Percentiles rank a stretch among this genome's conserved stretches.
Evolutionary conservation across 2,329 filamentous ascomycete species (phyloP).

Genomic region (Aaosphaeria arxii): DNA sequence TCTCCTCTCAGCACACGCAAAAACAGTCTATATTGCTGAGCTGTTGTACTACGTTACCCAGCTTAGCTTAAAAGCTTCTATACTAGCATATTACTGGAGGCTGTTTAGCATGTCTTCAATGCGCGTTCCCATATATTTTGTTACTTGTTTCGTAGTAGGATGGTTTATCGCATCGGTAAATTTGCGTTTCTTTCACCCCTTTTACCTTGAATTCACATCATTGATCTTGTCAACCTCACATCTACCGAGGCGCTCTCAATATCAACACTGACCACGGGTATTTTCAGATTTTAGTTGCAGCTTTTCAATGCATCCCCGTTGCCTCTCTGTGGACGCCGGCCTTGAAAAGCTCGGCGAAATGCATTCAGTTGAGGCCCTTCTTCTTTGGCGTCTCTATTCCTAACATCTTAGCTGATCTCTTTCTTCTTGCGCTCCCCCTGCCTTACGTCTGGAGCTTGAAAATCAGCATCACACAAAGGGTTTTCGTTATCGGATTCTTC

Average conservation of each 20-base stretch:
- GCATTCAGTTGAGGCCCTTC: constrained; percentile 13
- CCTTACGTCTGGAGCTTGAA: constrained; percentile 23
- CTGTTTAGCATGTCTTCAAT: constrained; percentile 16
- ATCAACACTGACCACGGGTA: background rate
- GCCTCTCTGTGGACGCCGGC: constrained; percentile 10
- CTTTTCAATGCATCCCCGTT: constrained; percentile 19
- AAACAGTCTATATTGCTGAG: constrained; percentile 13
- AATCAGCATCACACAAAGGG: constrained; percentile 16
- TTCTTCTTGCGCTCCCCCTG: constrained; percentile 20
- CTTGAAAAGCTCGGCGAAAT: constrained; percentile 8
- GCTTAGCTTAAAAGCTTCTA: constrained; percentile 17
- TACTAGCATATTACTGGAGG: constrained; percentile 24
- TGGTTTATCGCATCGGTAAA: constrained; percentile 19
- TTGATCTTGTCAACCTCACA: background rate
- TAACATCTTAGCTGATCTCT: constrained; percentile 20
- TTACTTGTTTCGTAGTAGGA: constrained; percentile 9
- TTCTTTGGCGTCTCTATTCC: constrained; percentile 22
- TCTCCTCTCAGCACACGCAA: background rate
- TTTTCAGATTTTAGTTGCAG: constrained; percentile 11
- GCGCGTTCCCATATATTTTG: constrained; percentile 6
- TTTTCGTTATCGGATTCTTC: constrained; percentile 21
- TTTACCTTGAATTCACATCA: background rate
- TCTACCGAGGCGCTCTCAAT: background rate
- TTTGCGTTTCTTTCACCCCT: background rate
- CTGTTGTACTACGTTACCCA: constrained; percentile 16